phyloP scores from a whole-genome alignment of 352 stramenopile species.

The Globisporangium alternatum region DNA sequence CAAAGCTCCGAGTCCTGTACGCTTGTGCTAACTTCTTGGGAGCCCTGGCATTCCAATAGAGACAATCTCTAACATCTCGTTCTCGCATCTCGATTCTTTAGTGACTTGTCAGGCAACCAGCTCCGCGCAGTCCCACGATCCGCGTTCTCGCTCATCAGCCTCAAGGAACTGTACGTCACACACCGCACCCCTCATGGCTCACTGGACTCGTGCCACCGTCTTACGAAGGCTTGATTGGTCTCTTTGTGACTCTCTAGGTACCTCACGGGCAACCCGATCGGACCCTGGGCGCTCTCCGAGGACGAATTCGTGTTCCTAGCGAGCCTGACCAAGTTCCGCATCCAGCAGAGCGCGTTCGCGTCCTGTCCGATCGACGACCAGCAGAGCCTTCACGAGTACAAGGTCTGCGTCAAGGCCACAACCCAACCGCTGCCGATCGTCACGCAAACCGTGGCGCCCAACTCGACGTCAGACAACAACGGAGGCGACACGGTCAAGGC shows the following conservation, averaged over 20 bases:
- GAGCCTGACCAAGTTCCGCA: conserved; percentile 24
- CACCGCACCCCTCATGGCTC: neutral
- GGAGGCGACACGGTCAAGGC: neutral
- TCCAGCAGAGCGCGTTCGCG: conserved; percentile 43
- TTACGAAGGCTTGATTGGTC: conserved; percentile 1
- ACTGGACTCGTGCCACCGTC: no score
- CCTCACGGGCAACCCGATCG: conserved; percentile 32
- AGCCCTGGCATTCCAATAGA: no score
- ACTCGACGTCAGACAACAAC: conserved; percentile 6
- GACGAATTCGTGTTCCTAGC: conserved; percentile 31
- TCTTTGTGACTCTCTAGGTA: conserved; percentile 15
- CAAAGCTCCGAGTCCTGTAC: conserved; percentile 19
- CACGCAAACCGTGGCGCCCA: neutral
- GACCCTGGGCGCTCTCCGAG: conserved; percentile 22
- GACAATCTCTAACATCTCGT: neutral
- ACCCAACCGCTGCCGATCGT: neutral
- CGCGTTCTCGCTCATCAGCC: conserved; percentile 12
- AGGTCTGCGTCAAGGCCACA: conserved; percentile 24
- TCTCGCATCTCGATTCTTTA: neutral
- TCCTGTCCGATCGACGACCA: conserved; percentile 32
- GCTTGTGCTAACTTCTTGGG: no score
- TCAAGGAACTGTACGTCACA: conserved; percentile 21
- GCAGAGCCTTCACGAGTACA: conserved; percentile 23
- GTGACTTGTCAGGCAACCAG: conserved; percentile 19
- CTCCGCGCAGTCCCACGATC: conserved; percentile 15